A percentile compares a stretch with the other conserved stretches of the same genome.
Conservation (phyloP, 768 basidiomycete genomes). For the Termitomyces sp. region DNA sequence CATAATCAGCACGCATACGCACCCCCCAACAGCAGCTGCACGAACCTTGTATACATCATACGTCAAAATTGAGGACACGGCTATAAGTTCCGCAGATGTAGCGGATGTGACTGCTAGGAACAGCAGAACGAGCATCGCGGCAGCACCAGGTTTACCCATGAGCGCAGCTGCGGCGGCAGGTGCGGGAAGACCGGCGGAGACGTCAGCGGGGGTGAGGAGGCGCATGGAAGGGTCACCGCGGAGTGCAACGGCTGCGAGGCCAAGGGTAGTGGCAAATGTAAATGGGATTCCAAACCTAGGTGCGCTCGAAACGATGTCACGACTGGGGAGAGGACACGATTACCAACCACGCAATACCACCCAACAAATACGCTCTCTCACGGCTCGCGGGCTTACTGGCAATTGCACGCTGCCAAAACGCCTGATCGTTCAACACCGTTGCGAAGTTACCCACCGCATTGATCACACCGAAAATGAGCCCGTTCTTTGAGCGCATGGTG, state of each 20-base stretch:
- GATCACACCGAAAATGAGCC: constrained; percentile 81
- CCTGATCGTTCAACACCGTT: constrained; percentile 54
- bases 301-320: no score
- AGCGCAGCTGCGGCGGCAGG: constrained; percentile 80
- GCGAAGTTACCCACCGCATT: constrained; percentile 85
- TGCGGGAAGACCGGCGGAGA: constrained; percentile 86
- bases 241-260: constrained; percentile 83
- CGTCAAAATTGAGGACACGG: constrained; percentile 77
- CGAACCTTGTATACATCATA: constrained; percentile 79
- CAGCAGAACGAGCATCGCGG: constrained; percentile 71
- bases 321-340: no score
- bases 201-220: constrained; percentile 48
- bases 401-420: constrained; percentile 92
- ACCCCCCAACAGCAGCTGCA: no score
- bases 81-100: constrained; percentile 87
- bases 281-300: constrained; percentile 89
- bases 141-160: constrained; percentile 75
- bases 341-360: no score
- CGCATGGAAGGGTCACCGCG: constrained; percentile 51
- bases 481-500: constrained; percentile 73
- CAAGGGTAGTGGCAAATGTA: constrained; percentile 81
- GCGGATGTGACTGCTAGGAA: constrained; percentile 87
- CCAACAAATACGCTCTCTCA: constrained; percentile 87
- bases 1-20: background rate
- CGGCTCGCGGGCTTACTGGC: constrained; percentile 79